These are phyloP conservation scores for Tricholoma matsutake DNA, from an alignment of 768 basidiomycete genomes.

Conservation along the genomic window DNA sequence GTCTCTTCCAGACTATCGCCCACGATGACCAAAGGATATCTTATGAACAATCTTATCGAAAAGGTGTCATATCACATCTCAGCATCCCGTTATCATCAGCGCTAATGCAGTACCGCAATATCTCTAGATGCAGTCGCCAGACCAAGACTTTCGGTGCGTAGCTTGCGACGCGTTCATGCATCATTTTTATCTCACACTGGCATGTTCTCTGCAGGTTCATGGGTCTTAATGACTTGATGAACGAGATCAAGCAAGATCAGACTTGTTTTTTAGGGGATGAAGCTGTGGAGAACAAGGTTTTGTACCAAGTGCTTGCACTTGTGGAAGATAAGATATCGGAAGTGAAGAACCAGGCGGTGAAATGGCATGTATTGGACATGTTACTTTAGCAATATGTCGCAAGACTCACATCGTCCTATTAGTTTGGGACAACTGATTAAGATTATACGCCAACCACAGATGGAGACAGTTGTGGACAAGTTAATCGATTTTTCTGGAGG, in stretches of 20 bases:
- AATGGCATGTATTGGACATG: constrained; percentile 58
- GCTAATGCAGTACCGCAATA: constrained; percentile 4
- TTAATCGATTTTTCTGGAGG: constrained; percentile 83
- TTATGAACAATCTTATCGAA: constrained; percentile 83
- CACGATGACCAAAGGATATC: constrained; percentile 80
- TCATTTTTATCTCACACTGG: constrained; percentile 15
- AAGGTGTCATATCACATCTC: constrained; percentile 44
- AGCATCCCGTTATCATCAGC: constrained; percentile 1
- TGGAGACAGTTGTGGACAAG: constrained; percentile 86
- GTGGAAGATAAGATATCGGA: constrained; percentile 96
- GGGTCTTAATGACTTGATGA: constrained; percentile 93
- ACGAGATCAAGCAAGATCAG: constrained; percentile 80
- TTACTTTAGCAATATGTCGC: neutral
- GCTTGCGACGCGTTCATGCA: constrained; percentile 22
- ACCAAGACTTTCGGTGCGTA: constrained; percentile 84
- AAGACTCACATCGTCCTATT: constrained; percentile 7
- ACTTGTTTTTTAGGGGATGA: constrained; percentile 82
- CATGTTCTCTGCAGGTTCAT: constrained; percentile 68
- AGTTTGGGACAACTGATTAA: constrained; percentile 91
- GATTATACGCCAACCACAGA: constrained; percentile 77
- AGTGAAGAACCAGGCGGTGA: constrained; percentile 97
- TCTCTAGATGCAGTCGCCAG: constrained; percentile 79
- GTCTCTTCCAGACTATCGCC: neutral
- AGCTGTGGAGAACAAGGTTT: constrained; percentile 75
- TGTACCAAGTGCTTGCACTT: constrained; percentile 78